Evolutionary conservation across 1,139 yeast species (phyloP).

Genomic region (Nakaseomyces nivariensis): DNA sequence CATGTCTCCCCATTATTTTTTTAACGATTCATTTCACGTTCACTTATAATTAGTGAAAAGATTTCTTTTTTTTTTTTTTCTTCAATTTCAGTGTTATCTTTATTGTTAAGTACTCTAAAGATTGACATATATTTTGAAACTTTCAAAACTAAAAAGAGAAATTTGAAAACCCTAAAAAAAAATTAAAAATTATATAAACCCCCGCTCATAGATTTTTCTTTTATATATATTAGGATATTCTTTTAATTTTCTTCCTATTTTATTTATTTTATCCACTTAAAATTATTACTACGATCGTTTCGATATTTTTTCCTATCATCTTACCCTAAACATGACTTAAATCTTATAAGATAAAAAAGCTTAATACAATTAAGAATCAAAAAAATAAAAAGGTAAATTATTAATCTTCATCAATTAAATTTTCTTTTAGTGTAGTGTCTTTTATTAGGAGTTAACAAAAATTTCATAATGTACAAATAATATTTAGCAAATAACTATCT

Average conservation of each 20-base stretch:
- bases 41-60: background rate
- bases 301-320: no score
- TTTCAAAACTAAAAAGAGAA: no score
- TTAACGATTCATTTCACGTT: background rate
- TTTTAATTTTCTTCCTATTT: background rate
- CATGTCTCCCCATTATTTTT: background rate
- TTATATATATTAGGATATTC: background rate
- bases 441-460: no score
- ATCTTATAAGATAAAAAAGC: no score
- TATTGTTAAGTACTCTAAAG: no score
- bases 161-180: background rate
- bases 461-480: background rate
- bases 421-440: no score
- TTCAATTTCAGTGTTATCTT: no score
- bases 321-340: no score
- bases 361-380: no score
- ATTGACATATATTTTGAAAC: no score
- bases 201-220: slow-evolving; percentile 2
- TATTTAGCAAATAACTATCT: background rate
- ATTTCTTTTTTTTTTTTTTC: background rate
- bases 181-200: background rate
- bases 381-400: no score
- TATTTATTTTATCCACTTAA: background rate
- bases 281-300: background rate
- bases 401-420: no score